A percentile compares a stretch with the other conserved stretches of the same genome.
Conservation (phyloP, 2,329 filamentous ascomycete species). For the Cadophora sp. region DNA sequence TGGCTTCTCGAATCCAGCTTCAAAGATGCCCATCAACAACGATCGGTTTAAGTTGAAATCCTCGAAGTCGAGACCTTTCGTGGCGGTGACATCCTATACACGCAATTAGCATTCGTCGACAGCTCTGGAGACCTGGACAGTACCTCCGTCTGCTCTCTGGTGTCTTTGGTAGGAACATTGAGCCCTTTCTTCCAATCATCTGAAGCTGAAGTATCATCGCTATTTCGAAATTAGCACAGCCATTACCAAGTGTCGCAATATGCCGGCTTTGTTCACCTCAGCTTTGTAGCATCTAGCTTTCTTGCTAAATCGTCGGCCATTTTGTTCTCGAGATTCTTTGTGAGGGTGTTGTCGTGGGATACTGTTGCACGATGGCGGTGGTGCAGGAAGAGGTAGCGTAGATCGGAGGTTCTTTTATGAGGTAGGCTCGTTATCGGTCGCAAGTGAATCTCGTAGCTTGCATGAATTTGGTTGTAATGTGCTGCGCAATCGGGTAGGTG, state of each 20-base stretch:
- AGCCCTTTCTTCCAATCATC: slow-evolving; percentile 79
- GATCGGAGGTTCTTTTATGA: slow-evolving; percentile 4
- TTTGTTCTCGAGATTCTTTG: slow-evolving; percentile 29
- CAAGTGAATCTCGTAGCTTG: slow-evolving; percentile 22
- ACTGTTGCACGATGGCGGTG: slow-evolving; percentile 6
- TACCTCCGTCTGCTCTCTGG: slow-evolving; percentile 82
- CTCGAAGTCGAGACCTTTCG: slow-evolving; percentile 97
- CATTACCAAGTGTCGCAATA: slow-evolving; percentile 27
- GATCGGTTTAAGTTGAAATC: slow-evolving; percentile 95
- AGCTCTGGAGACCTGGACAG: background rate
- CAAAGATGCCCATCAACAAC: slow-evolving; percentile 98
- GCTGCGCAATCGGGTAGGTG: slow-evolving; percentile 9
- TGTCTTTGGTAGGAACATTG: slow-evolving; percentile 76
- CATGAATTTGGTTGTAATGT: slow-evolving; percentile 26
- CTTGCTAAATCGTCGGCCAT: slow-evolving; percentile 58
- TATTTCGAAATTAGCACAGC: slow-evolving; percentile 55
- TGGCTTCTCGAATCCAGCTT: slow-evolving; percentile 97
- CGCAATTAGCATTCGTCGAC: slow-evolving; percentile 26
- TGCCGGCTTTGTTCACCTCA: slow-evolving; percentile 49
- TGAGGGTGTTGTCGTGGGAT: background rate
- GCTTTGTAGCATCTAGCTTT: slow-evolving; percentile 61
- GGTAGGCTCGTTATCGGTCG: slow-evolving; percentile 18
- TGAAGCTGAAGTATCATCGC: slow-evolving; percentile 46
- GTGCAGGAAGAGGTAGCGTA: slow-evolving; percentile 5
- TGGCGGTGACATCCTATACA: slow-evolving; percentile 91